A percentile compares a stretch with the other conserved stretches of the same genome.
phyloP scores from a whole-genome alignment of 257 asterid species.

The Nicotiana attenuata region DNA sequence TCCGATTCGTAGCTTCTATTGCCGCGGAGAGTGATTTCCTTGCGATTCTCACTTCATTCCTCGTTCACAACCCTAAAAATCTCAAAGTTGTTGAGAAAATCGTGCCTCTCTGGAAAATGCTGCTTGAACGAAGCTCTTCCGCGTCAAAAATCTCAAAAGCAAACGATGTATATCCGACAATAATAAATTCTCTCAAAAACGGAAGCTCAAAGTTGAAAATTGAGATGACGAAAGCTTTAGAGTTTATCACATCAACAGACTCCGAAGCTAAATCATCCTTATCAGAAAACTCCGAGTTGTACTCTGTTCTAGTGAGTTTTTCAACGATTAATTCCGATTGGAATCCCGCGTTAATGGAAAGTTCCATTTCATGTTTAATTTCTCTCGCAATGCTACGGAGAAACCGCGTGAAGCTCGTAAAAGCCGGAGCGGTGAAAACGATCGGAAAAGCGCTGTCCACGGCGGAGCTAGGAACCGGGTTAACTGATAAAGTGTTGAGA shows the following conservation, averaged over 20 bases:
- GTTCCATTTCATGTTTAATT: constrained; percentile 36
- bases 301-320: constrained; percentile 33
- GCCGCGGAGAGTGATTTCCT: constrained; percentile 25
- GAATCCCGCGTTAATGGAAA: constrained; percentile 33
- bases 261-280: constrained; percentile 19
- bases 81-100: constrained; percentile 27
- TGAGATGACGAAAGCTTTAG: constrained; percentile 34
- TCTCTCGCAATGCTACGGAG: constrained; percentile 29
- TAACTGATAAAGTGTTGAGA: constrained; percentile 49
- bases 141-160: constrained; percentile 5
- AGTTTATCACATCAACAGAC: constrained; percentile 17
- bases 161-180: constrained; percentile 21
- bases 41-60: constrained; percentile 16
- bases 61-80: constrained; percentile 14
- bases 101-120: constrained; percentile 25
- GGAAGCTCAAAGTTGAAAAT: constrained; percentile 36
- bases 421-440: constrained; percentile 43
- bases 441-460: constrained; percentile 39
- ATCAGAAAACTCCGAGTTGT: constrained; percentile 41
- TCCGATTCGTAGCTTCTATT: constrained; percentile 13
- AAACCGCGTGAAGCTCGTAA: constrained; percentile 39
- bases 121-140: background rate
- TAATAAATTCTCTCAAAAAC: constrained; percentile 22
- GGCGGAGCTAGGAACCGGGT: constrained; percentile 31
- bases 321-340: constrained; percentile 21